Evolutionary conservation across 2,329 filamentous ascomycete species (phyloP).

Genomic region (Penicillium sp.): DNA sequence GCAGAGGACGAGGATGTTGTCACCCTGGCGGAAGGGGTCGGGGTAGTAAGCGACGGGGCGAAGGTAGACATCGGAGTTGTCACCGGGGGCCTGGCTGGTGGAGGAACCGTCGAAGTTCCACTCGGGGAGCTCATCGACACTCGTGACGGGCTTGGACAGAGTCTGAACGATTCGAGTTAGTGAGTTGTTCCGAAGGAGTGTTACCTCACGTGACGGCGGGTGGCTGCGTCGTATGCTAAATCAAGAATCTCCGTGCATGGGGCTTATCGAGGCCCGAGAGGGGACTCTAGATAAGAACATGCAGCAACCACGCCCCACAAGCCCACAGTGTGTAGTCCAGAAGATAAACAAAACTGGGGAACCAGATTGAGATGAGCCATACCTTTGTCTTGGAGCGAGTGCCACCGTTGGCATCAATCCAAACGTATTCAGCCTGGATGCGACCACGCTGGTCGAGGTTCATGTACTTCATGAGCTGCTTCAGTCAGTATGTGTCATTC

Average conservation of each 20-base stretch:
- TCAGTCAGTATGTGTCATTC: conserved; percentile 43
- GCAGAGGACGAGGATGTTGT: conserved; percentile 90
- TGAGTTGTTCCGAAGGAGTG: neutral
- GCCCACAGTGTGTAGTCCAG: neutral
- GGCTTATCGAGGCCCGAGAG: conserved; percentile 23
- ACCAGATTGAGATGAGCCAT: conserved; percentile 44
- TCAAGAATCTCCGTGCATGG: conserved; percentile 24
- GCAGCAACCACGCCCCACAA: neutral
- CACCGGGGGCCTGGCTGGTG: conserved; percentile 84
- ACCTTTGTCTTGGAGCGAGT: conserved; percentile 95
- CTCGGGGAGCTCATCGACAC: conserved; percentile 66
- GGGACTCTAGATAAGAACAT: conserved; percentile 1
- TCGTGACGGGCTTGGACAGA: conserved; percentile 56
- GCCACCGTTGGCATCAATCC: conserved; percentile 81
- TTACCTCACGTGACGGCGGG: conserved; percentile 16
- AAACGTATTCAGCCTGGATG: conserved; percentile 94
- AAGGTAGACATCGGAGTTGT: conserved; percentile 98
- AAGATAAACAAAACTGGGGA: neutral
- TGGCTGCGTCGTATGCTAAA: conserved; percentile 23
- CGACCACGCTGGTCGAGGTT: conserved; percentile 82
- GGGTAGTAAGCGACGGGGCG: conserved; percentile 84
- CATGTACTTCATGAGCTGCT: conserved; percentile 87
- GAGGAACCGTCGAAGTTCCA: conserved; percentile 89
- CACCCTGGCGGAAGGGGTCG: conserved; percentile 82
- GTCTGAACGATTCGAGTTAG: conserved; percentile 49